Evolutionary conservation across 1,284 basidiomycete genomes (phyloP).

Genomic region (Phaffia rhodozyma): DNA sequence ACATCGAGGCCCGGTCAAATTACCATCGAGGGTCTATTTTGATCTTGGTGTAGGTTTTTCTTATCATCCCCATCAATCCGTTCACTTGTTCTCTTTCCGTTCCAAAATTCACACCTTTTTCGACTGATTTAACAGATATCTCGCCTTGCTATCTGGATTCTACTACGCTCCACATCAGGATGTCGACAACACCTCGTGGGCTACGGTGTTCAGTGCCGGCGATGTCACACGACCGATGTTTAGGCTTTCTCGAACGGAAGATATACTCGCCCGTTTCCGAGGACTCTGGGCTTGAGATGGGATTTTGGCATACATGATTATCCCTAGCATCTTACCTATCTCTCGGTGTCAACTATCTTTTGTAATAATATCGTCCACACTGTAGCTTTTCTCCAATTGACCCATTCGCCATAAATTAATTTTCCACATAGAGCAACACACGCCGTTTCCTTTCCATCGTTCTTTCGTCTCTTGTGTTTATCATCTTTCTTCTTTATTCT

Average conservation of each 20-base stretch:
- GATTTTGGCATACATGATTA: too few species aligned
- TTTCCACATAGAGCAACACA: too few species aligned
- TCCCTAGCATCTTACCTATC: too few species aligned
- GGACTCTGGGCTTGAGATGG: not conserved
- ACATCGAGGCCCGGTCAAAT: conserved; percentile 95
- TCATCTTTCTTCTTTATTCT: too few species aligned
- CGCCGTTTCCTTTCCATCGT: too few species aligned
- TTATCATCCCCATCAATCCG: conserved; percentile 3
- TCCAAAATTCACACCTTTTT: not conserved
- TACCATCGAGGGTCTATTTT: conserved; percentile 91
- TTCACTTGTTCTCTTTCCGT: conserved; percentile 6
- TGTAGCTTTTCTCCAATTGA: too few species aligned
- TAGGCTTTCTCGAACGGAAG: conserved; percentile 3
- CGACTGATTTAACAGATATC: conserved; percentile 43
- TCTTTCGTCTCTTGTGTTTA: too few species aligned
- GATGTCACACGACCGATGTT: not conserved
- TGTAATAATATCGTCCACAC: too few species aligned
- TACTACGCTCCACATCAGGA: conserved; percentile 48
- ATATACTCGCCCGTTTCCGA: not conserved
- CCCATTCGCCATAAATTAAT: too few species aligned
- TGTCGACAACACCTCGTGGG: conserved; percentile 7
- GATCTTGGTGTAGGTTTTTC: conserved; percentile 56
- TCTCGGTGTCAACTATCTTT: too few species aligned
- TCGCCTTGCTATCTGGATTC: conserved; percentile 66
- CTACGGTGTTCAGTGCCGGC: not conserved